These are phyloP conservation scores for Agapanthus africanus DNA, from an alignment of 106 monocot genomes.

Conservation along the genomic window DNA sequence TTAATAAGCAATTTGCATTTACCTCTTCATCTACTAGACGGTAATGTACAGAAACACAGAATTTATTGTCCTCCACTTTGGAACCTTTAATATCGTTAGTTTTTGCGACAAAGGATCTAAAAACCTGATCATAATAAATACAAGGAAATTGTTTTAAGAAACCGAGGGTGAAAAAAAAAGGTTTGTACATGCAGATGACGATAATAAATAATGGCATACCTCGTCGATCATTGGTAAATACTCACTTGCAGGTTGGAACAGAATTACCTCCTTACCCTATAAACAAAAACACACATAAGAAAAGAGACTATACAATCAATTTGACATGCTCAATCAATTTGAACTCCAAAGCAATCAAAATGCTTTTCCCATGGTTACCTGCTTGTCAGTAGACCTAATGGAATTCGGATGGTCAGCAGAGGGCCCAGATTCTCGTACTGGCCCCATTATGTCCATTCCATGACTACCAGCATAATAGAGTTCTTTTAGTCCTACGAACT, in stretches of 20 bases:
- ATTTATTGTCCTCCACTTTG: constrained; percentile 75
- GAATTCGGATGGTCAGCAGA: constrained; percentile 31
- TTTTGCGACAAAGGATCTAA: constrained; percentile 50
- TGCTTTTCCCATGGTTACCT: constrained; percentile 27
- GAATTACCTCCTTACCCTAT: constrained; percentile 59
- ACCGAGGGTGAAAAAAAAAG: no score
- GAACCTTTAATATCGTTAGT: constrained; percentile 53
- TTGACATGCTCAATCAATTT: not conserved
- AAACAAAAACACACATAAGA: not conserved
- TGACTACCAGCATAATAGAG: not conserved
- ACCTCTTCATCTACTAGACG: constrained; percentile 71
- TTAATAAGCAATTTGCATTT: not conserved
- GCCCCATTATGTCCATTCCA: no score
- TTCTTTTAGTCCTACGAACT: not conserved
- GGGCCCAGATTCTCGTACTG: no score
- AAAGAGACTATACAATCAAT: not conserved
- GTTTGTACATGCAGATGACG: not conserved
- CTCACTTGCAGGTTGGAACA: constrained; percentile 82
- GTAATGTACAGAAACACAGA: constrained; percentile 86
- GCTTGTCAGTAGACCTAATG: constrained; percentile 55
- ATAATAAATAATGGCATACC: constrained; percentile 17
- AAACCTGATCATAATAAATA: constrained; percentile 32
- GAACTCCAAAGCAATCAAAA: not conserved
- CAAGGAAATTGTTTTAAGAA: no score
- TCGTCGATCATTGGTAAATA: constrained; percentile 68